Conservation (phyloP, 1,284 basidiomycete genomes). For the Sphagnurus paluster region DNA sequence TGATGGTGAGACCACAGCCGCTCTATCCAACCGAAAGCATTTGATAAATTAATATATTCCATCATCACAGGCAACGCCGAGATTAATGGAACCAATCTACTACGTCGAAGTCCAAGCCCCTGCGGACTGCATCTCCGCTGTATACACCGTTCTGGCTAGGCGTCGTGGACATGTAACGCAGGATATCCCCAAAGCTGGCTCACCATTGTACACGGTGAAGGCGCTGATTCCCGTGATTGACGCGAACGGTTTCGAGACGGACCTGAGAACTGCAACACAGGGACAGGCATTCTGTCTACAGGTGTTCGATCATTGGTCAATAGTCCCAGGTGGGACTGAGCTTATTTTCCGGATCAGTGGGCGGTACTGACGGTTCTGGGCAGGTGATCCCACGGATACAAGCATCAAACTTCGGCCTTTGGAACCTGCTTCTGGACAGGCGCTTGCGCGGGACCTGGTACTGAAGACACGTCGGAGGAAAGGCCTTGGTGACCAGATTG, state of each 20-base stretch:
- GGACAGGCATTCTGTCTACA: slow-evolving; percentile 98
- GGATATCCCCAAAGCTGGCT: slow-evolving; percentile 96
- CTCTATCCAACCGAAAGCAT: slow-evolving; percentile 8
- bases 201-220: slow-evolving; percentile 96
- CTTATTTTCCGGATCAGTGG: slow-evolving; percentile 19
- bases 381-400: slow-evolving; percentile 95
- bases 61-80: slow-evolving; percentile 81
- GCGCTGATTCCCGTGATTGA: slow-evolving; percentile 98
- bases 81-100: slow-evolving; percentile 96
- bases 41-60: no score
- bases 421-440: slow-evolving; percentile 95
- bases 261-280: slow-evolving; percentile 94
- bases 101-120: slow-evolving; percentile 98
- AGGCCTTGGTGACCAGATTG: slow-evolving; percentile 91
- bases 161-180: slow-evolving; percentile 97
- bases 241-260: slow-evolving; percentile 98
- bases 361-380: slow-evolving; percentile 21
- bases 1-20: slow-evolving; percentile 66
- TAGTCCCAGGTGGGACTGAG: slow-evolving; percentile 78
- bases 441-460: slow-evolving; percentile 88
- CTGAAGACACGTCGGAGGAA: slow-evolving; percentile 96
- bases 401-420: slow-evolving; percentile 93
- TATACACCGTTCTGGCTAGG: slow-evolving; percentile 96
- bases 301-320: slow-evolving; percentile 97
- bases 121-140: slow-evolving; percentile 96